Conservation (phyloP, 371 early-diverging fungal species). For the Thermomucor indicae-seudaticae region DNA sequence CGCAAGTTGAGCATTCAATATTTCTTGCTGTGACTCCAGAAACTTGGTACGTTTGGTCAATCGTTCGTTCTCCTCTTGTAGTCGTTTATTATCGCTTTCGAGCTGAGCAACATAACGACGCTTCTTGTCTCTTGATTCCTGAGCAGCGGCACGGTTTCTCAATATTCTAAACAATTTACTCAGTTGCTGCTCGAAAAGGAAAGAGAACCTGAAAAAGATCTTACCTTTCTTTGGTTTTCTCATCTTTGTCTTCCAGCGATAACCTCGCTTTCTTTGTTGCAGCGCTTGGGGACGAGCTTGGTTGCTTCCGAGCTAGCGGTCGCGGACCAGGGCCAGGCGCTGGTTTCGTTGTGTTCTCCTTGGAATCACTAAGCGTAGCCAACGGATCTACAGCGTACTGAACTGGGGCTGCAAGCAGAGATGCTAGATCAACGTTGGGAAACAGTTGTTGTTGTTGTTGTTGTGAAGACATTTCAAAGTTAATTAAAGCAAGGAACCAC, state of each 20-base stretch:
- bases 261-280: conserved; percentile 27
- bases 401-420: no score
- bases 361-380: no score
- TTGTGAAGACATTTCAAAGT: conserved; percentile 7
- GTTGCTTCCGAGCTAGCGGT: neutral
- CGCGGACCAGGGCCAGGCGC: conserved; percentile 9
- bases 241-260: conserved; percentile 41
- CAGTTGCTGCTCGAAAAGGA: neutral
- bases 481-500: conserved; percentile 19
- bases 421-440: neutral
- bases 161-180: conserved; percentile 47
- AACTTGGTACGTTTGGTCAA: conserved; percentile 56
- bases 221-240: conserved; percentile 45
- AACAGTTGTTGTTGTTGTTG: conserved; percentile 10
- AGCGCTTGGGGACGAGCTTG: conserved; percentile 5
- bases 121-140: conserved; percentile 87
- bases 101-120: conserved; percentile 74
- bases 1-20: conserved; percentile 57
- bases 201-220: neutral
- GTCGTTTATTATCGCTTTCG: conserved; percentile 62
- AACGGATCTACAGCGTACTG: no score
- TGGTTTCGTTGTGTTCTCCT: conserved; percentile 2
- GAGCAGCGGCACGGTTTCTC: conserved; percentile 89
- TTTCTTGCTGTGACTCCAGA: conserved; percentile 59
- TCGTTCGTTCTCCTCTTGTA: conserved; percentile 62